phyloP scores from a whole-genome alignment of 1,284 basidiomycete genomes.

The Stereum hirsutum region DNA sequence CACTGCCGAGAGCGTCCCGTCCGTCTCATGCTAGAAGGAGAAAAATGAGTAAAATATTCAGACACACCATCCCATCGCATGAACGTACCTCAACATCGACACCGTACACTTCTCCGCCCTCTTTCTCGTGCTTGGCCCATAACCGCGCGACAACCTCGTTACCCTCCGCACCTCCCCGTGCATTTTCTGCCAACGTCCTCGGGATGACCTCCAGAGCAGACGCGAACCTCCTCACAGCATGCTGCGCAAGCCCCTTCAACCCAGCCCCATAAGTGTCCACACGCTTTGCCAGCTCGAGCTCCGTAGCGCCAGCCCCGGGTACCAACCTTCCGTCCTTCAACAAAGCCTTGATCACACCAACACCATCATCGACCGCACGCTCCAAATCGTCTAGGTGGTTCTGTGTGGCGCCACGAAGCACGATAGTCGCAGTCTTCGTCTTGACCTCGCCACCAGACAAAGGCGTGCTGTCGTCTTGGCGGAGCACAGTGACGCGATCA shows the following conservation, averaged over 20 bases:
- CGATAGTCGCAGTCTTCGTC: constrained; percentile 85
- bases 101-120: constrained; percentile 68
- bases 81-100: constrained; percentile 83
- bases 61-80: no score
- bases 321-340: constrained; percentile 88
- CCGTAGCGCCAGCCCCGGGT: constrained; percentile 91
- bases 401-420: constrained; percentile 94
- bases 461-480: constrained; percentile 59
- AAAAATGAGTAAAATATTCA: not conserved
- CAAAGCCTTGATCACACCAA: constrained; percentile 92
- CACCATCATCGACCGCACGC: constrained; percentile 94
- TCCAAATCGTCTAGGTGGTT: constrained; percentile 94
- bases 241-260: constrained; percentile 88
- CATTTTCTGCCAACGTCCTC: constrained; percentile 92
- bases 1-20: constrained; percentile 61
- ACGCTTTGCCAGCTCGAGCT: constrained; percentile 83
- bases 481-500: constrained; percentile 93
- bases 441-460: constrained; percentile 47
- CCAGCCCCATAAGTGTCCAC: constrained; percentile 85
- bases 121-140: constrained; percentile 82
- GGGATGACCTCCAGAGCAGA: constrained; percentile 91
- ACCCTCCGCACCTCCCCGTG: constrained; percentile 81
- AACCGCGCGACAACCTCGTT: constrained; percentile 87
- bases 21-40: constrained; percentile 51
- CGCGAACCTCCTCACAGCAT: constrained; percentile 89